These are phyloP conservation scores for Penicillium arizonense DNA, from an alignment of 495 filamentous ascomycete genomes.

Conservation along the genomic window DNA sequence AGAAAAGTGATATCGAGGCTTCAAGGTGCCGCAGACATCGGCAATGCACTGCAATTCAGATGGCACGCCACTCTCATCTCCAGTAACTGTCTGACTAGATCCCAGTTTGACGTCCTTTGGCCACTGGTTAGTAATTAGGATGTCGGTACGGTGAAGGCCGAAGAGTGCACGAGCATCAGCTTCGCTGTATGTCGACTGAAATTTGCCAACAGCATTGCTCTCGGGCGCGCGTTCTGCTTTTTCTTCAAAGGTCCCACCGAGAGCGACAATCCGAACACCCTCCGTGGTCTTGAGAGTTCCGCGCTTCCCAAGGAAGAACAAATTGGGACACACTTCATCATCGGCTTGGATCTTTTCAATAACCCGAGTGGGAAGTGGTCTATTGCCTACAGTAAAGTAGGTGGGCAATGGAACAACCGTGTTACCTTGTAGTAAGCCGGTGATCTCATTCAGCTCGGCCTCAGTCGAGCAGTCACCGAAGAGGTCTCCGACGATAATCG, in stretches of 20 bases:
- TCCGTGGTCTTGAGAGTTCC: conserved; percentile 84
- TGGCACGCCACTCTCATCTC: conserved; percentile 35
- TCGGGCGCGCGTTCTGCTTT: conserved; percentile 15
- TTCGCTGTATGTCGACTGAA: conserved; percentile 55
- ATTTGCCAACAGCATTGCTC: conserved; percentile 23
- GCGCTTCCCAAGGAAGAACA: conserved; percentile 84
- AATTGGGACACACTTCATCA: conserved; percentile 82
- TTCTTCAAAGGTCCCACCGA: conserved; percentile 59
- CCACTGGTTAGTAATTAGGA: conserved; percentile 85
- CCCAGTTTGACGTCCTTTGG: conserved; percentile 65
- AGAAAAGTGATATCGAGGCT: conserved; percentile 87
- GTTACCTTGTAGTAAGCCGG: conserved; percentile 63
- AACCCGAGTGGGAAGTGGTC: conserved; percentile 63
- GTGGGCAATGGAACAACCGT: conserved; percentile 74
- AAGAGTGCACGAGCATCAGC: conserved; percentile 72
- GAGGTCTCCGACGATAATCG: conserved; percentile 79
- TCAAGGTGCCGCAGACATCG: conserved; percentile 71
- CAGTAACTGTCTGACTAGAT: conserved; percentile 53
- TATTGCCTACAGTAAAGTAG: conserved; percentile 79
- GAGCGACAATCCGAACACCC: conserved; percentile 76
- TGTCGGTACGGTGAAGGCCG: conserved; percentile 74
- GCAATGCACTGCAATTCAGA: conserved; percentile 57
- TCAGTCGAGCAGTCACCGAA: conserved; percentile 55
- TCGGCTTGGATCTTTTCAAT: conserved; percentile 69
- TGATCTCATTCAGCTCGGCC: conserved; percentile 55